Evolutionary conservation across 1,284 basidiomycete species (phyloP), one percentile per base, ranked within the genome.

Genomic region (Paramarasmius palmivorus): DNA sequence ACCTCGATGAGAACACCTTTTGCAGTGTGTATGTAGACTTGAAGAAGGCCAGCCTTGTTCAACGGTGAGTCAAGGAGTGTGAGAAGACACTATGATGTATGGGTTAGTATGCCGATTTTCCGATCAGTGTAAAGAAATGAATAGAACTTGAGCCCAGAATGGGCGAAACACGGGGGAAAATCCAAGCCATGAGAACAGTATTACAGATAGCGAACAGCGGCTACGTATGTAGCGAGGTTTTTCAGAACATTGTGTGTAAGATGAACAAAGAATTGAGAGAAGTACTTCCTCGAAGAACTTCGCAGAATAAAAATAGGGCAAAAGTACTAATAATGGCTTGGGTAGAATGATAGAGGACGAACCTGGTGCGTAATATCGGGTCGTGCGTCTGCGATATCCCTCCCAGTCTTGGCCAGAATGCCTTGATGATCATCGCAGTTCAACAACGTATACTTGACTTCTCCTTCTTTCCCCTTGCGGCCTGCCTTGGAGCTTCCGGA

Each of bases 391-490:
- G 97, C 95, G 61, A 99, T 99, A 73, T 99, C 97, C 63, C 96
- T 82, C 25, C 95, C 94, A 3, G 95, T 98, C 74, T 98, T 98
- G 6, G 97, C 96, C 56, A 99, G 78, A 59, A 99, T 97, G 48
- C 96, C 94, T 71, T 99, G 96, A 73, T 99, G 96, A 64, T 99
- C 96, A 70, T 99, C 96, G 73, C 97, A 99, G 73, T 99, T 99
- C 61, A 99, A 75, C 55, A 99, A 76, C 15, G 95, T 95, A 71
- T 98, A 98, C 75, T 98, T 98, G 59, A 94, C 93, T 59, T 95
- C 93, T 17, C 83, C 83, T 57, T 85, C 81, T 44, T 54, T 54
- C 39, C 75, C 72, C 61, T 81, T 78, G 19, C 73, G 79, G 7
- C 65, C 67, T n/a, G 48, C 37, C 38, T 52, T 57, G n/a, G 58